These are phyloP conservation scores for Penicillium simplicissimum DNA, from an alignment of 495 filamentous ascomycete genomes.

Conservation along the genomic window DNA sequence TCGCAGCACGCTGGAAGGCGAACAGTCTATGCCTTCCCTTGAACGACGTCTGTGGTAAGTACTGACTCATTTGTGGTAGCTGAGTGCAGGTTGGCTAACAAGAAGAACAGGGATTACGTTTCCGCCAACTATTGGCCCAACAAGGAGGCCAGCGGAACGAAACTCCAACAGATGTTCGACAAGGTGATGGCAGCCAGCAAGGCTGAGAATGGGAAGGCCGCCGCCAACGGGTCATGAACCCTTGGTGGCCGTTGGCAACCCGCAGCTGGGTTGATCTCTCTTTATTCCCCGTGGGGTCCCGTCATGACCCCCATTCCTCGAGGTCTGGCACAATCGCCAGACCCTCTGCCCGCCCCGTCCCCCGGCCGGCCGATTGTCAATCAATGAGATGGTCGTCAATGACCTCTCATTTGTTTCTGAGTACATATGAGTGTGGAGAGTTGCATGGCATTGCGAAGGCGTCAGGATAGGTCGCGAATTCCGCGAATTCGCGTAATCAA, in stretches of 20 bases:
- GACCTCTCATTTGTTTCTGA: slow-evolving; percentile 18
- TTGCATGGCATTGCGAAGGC: slow-evolving; percentile 36
- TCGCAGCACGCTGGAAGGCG: slow-evolving; percentile 34
- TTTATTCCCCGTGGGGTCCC: slow-evolving; percentile 6
- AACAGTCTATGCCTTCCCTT: slow-evolving; percentile 38
- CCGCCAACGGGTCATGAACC: slow-evolving; percentile 33
- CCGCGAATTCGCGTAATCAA: slow-evolving; percentile 14
- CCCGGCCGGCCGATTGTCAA: background rate
- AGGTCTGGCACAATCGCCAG: slow-evolving; percentile 4
- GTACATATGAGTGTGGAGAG: slow-evolving; percentile 33
- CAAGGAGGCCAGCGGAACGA: slow-evolving; percentile 44
- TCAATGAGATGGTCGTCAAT: slow-evolving; percentile 13
- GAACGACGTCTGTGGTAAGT: slow-evolving; percentile 52
- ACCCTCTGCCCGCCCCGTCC: background rate
- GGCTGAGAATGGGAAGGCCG: slow-evolving; percentile 29
- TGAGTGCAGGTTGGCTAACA: slow-evolving; percentile 7
- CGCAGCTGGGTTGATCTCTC: background rate
- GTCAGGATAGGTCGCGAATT: slow-evolving; percentile 18
- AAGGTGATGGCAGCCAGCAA: slow-evolving; percentile 43
- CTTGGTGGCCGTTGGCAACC: background rate
- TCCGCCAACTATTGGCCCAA: slow-evolving; percentile 52
- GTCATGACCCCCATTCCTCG: slow-evolving; percentile 1
- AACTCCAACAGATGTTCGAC: slow-evolving; percentile 52
- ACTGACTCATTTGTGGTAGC: background rate
- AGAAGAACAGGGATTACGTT: slow-evolving; percentile 45